Base-by-base conservation (phyloP, 768 basidiomycete species). In the Tephrocybe sp. region DNA sequence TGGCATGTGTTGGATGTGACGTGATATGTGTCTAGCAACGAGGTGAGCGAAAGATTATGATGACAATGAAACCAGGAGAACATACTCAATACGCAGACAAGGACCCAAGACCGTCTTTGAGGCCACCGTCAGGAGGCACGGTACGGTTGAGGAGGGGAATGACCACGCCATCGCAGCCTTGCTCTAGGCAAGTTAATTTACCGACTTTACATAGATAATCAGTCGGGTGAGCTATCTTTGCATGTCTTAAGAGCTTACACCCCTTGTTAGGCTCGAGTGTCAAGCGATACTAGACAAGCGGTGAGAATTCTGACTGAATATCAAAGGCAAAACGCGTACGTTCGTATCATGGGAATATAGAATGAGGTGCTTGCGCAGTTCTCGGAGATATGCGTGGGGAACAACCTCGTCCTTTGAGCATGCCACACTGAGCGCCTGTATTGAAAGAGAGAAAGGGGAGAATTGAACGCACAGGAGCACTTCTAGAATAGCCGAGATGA, bases 81-180 rank as follows among this genome's bases (percentile, higher is more conserved):
- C 71, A 44, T 60, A 79, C 80, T 44, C 72, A 64, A 60, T 76
- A 82, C 1, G 70, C 61, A n/a, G 66, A 63, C 31, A 83, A 57
- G 8, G 73, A 74, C 18, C 79, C 79, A 45, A 80, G 54, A 18
- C 81, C 78, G 19, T 67, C 66, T 15, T 43, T 45, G 52, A 59
- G 61, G 11, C 79, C 77, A n/a, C 76, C 74, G 59, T 77, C 76
- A 4, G 54, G 47, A 1, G 52, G 51, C 25, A 58, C 63, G 15
- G 56, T 38, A 43, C 69, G 68, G 28, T 54, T 51, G 5, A 51
- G 54, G 28, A 82, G 65, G 3, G 62, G 40, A 22, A 81, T 68
- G 13, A 49, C 36, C 34, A 60, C 44, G 35, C 30, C 41, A 18
- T 68, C 57, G 57, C 80, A 82, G 6, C 70, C 72, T n/a, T 67